Base-by-base conservation (phyloP, 2,329 filamentous ascomycete species). In the Alternaria burnsii region DNA sequence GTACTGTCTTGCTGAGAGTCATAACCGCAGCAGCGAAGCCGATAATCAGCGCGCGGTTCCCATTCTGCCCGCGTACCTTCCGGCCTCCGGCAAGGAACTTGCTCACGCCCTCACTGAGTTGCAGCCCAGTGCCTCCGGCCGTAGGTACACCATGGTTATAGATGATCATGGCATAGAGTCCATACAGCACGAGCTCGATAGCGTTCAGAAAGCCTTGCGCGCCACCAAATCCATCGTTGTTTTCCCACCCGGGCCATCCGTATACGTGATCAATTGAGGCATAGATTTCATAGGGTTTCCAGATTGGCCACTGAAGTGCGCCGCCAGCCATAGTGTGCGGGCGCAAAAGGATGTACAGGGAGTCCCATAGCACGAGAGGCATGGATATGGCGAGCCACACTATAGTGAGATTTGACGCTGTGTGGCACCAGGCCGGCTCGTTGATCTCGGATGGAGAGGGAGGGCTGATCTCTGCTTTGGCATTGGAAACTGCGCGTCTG, bases 321-420 rank as follows among this genome's bases (percentile, higher is more conserved):
- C 93, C 93, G 68, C 92, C 91, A 0, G 89, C 87, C 91, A 97
- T 95, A 58, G 88, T 91, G 78, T 89, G 87, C 30, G 93, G 93
- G 20, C 93, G 91, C 55, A 91, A 82, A 47, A 97, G 82, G 40
- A 97, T 88, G 81, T 97, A 97, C 59, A 83, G 82, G 30, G 86
- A 87, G 80, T 97, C 93, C 93, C 93, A 97, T 52, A 87, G 73
- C 50, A 97, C 92, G 61, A 96, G 85, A 1, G 91, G 92, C 16
- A 95, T 80, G 20, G 91, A 93, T 62, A 94, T 65, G 59, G 84
- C 79, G 26, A 97, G 84, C 93, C 93, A 97, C 65, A 88, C 67
- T 43, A 92, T 84, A 22, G 87, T 82, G 12, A 88, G 73, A 52
- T 84, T 84, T 12, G 86, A 86, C 3, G 87, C 86, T 0, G 84